A percentile compares a stretch with the other conserved stretches of the same genome.
Evolutionary conservation across 1,284 basidiomycete genomes (phyloP).

Genomic region (Ustilago xerochloae): DNA sequence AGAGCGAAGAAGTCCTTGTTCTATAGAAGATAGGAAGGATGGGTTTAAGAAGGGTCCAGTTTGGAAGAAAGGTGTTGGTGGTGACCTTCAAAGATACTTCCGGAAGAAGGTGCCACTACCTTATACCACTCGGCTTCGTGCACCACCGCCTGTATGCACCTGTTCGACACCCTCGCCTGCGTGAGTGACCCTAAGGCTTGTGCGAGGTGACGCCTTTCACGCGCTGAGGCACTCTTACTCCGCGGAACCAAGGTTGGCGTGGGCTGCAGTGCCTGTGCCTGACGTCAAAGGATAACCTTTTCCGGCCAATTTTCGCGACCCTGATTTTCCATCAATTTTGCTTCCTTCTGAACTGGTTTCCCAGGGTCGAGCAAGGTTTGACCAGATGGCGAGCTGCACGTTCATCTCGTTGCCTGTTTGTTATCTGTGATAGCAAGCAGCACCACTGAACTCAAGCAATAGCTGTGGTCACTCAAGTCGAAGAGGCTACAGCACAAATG

Average conservation of each 20-base stretch:
- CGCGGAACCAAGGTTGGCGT: too few relatives aligned
- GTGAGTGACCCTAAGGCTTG: neutral
- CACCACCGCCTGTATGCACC: neutral
- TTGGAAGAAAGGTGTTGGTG: neutral
- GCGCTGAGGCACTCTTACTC: conserved; percentile 1
- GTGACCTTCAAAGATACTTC: neutral
- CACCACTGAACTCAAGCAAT: too few relatives aligned
- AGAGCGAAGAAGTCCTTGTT: neutral
- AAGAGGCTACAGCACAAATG: too few relatives aligned
- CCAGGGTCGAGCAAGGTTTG: too few relatives aligned
- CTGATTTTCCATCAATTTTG: neutral
- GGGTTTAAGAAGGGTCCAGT: neutral
- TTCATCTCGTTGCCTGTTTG: too few relatives aligned
- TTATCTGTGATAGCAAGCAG: too few relatives aligned
- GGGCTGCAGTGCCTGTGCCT: neutral
- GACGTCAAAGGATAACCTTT: neutral
- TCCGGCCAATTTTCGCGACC: neutral
- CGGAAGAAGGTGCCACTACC: neutral
- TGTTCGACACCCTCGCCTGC: neutral
- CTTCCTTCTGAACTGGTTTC: neutral
- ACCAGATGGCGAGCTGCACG: too few relatives aligned
- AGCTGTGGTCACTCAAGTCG: too few relatives aligned
- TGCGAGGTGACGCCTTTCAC: conserved; percentile 14
- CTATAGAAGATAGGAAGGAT: neutral
- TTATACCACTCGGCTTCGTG: neutral